Conservation (phyloP, 164 flowering plant species). For the Malania oleifera region DNA sequence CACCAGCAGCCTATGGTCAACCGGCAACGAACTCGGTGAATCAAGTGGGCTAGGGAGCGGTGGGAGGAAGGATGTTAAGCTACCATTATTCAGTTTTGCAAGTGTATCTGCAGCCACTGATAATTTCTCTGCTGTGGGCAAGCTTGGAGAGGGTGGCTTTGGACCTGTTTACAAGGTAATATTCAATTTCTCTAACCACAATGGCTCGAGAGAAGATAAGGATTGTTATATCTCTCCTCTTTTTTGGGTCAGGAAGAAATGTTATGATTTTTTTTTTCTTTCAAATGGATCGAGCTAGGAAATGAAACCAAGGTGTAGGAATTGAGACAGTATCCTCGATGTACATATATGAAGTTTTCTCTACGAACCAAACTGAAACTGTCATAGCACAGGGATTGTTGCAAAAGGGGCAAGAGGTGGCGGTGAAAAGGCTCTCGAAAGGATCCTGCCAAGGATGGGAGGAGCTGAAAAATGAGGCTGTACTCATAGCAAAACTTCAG, state of each 20-base stretch:
- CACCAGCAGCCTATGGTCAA: no score
- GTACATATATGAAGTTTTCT: no score
- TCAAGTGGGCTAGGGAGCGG: background rate
- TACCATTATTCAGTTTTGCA: conserved; percentile 13
- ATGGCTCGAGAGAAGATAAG: no score
- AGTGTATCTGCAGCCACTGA: conserved; percentile 20
- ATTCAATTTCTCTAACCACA: background rate
- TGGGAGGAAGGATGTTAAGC: background rate
- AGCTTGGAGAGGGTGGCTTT: conserved; percentile 39
- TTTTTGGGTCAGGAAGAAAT: no score
- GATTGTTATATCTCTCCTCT: no score
- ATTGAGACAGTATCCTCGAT: no score
- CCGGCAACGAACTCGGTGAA: background rate
- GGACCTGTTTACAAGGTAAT: conserved; percentile 36
- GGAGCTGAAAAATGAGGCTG: conserved; percentile 30
- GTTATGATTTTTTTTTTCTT: no score
- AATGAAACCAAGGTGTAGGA: no score
- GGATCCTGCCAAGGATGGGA: conserved; percentile 26
- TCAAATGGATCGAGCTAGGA: no score
- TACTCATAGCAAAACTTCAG: conserved; percentile 30
- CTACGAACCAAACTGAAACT: no score
- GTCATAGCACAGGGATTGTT: conserved; percentile 26
- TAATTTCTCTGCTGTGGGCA: conserved; percentile 17
- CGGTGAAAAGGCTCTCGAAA: conserved; percentile 24
- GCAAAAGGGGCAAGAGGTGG: conserved; percentile 24